phyloP scores from a whole-genome alignment of 176 grass and related monocot genomes.

The Melocanna baccifera region DNA sequence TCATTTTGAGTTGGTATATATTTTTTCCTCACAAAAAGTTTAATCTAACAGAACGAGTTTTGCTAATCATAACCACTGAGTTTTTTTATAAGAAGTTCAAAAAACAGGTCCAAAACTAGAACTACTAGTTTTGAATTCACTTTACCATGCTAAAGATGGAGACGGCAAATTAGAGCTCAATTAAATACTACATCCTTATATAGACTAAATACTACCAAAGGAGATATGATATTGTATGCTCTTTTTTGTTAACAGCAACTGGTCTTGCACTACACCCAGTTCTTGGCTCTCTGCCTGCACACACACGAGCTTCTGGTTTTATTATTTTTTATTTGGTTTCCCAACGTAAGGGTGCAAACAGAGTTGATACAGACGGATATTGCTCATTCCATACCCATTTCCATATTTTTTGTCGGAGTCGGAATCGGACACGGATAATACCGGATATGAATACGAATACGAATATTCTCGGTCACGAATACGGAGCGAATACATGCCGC shows the following conservation, averaged over 20 bases:
- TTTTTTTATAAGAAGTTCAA: background rate
- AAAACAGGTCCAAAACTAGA: background rate
- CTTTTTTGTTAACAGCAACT: background rate
- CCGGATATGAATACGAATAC: too few species aligned
- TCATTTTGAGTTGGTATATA: background rate
- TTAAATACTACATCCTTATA: too few species aligned
- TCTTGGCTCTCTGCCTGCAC: slow-evolving; percentile 20
- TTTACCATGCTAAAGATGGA: background rate
- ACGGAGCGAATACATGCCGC: too few species aligned
- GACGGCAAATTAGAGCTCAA: background rate
- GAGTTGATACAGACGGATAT: too few species aligned
- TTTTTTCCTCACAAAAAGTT: background rate
- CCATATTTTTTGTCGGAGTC: too few species aligned
- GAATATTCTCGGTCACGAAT: too few species aligned
- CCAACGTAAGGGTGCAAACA: too few species aligned
- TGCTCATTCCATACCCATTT: too few species aligned
- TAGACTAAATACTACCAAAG: background rate
- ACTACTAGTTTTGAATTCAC: background rate
- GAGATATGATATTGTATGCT: background rate
- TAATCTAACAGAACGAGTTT: background rate
- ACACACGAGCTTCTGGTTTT: background rate
- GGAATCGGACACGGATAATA: too few species aligned
- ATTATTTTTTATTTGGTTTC: background rate
- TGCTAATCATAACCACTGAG: background rate
- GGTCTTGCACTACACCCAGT: slow-evolving; percentile 6